These are phyloP conservation scores for Leishmania guyanensis DNA, from an alignment of 208 protist species.

Conservation along the genomic window DNA sequence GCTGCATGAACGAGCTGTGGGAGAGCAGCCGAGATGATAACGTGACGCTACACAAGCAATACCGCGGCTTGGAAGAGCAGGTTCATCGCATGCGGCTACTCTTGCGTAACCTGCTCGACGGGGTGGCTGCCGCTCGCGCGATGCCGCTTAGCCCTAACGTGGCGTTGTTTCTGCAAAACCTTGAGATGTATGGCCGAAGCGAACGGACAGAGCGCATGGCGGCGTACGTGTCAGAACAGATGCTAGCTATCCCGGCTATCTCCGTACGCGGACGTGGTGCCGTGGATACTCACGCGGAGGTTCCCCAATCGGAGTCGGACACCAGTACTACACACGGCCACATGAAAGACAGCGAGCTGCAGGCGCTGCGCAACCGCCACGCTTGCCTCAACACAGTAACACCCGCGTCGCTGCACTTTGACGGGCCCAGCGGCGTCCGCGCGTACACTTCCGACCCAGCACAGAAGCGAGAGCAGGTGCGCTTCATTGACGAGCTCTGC, in stretches of 20 bases:
- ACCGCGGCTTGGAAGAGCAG: constrained; percentile 59
- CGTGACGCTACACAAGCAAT: constrained; percentile 77
- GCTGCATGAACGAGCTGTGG: constrained; percentile 79
- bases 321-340: background rate
- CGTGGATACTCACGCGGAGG: background rate
- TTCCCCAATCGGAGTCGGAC: too few species aligned
- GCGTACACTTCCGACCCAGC: constrained; percentile 73
- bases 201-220: constrained; percentile 63
- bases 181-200: constrained; percentile 81
- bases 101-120: constrained; percentile 78
- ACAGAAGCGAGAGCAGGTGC: constrained; percentile 74
- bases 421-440: constrained; percentile 67
- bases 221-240: constrained; percentile 57
- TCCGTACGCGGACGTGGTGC: background rate
- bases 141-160: constrained; percentile 50
- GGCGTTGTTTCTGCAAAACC: constrained; percentile 61
- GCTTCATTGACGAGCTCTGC: constrained; percentile 67
- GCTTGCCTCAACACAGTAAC: constrained; percentile 48
- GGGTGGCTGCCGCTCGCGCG: constrained; percentile 65
- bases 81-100: constrained; percentile 54
- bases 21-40: constrained; percentile 79
- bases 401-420: constrained; percentile 50
- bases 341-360: constrained; percentile 28
- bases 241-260: constrained; percentile 29
- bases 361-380: constrained; percentile 30